A percentile compares a stretch with the other conserved stretches of the same genome.
These are phyloP conservation scores for Leptomonas pyrrhocoris DNA, from an alignment of 208 protist species.

Conservation along the genomic window DNA sequence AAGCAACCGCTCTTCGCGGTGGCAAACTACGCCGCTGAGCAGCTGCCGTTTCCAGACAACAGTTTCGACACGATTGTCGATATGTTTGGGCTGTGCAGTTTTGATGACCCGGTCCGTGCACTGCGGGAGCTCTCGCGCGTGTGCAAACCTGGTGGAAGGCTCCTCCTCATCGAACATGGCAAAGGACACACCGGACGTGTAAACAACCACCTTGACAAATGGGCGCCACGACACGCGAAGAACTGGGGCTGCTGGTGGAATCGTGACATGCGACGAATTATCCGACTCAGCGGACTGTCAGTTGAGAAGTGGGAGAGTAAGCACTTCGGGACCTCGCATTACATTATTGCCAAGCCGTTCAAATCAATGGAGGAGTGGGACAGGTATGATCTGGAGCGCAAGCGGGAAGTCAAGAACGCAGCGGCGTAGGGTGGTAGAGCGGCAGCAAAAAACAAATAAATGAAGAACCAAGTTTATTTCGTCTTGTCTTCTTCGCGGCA, in stretches of 20 bases:
- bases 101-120: slow-evolving; percentile 88
- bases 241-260: slow-evolving; percentile 93
- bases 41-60: slow-evolving; percentile 86
- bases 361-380: slow-evolving; percentile 84
- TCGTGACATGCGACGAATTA: slow-evolving; percentile 74
- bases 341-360: slow-evolving; percentile 82
- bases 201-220: slow-evolving; percentile 86
- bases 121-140: slow-evolving; percentile 90
- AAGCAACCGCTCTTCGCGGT: slow-evolving; percentile 67
- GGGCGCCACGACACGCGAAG: slow-evolving; percentile 81
- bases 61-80: slow-evolving; percentile 91
- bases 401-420: slow-evolving; percentile 14
- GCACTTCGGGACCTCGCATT: slow-evolving; percentile 91
- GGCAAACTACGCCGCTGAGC: slow-evolving; percentile 78
- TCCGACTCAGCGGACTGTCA: slow-evolving; percentile 69
- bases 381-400: slow-evolving; percentile 26
- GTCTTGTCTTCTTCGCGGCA: too few species aligned
- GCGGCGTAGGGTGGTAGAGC: not conserved
- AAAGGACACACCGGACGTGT: slow-evolving; percentile 62
- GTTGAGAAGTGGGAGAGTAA: slow-evolving; percentile 70
- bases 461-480: too few species aligned
- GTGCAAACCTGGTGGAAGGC: slow-evolving; percentile 84
- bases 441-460: not conserved
- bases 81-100: slow-evolving; percentile 92
- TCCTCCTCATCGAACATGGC: slow-evolving; percentile 91